Conservation (phyloP, 2,329 filamentous ascomycete species). For the Penicillium psychrosexuale region DNA sequence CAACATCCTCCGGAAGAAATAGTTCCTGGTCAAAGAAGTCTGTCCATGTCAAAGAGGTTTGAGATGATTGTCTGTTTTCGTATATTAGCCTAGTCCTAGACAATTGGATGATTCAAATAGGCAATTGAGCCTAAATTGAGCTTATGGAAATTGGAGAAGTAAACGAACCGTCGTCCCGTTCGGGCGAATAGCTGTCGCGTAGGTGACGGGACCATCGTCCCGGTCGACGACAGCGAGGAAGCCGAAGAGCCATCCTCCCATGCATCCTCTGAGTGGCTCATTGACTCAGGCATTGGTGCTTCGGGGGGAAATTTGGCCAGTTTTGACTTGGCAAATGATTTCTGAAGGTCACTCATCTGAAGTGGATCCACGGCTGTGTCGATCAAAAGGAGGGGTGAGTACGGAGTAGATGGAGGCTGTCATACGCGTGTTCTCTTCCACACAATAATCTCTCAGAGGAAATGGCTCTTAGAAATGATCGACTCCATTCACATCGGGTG, state of each 20-base stretch:
- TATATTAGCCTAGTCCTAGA: not conserved
- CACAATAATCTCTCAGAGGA: no score
- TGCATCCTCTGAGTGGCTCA: slow-evolving; percentile 29
- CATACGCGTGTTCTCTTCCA: not conserved
- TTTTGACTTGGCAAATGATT: slow-evolving; percentile 73
- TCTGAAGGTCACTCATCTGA: slow-evolving; percentile 76
- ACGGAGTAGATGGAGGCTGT: not conserved
- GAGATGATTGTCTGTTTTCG: slow-evolving; percentile 35
- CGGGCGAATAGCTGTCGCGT: slow-evolving; percentile 71
- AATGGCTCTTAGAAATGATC: not conserved
- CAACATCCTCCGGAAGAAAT: slow-evolving; percentile 53
- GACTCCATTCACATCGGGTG: not conserved
- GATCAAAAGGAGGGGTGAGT: not conserved
- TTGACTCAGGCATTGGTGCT: slow-evolving; percentile 47
- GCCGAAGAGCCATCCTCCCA: slow-evolving; percentile 65
- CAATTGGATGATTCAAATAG: no score
- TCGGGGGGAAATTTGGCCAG: slow-evolving; percentile 61
- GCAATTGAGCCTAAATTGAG: not conserved
- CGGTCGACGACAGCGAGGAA: slow-evolving; percentile 87
- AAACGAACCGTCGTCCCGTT: slow-evolving; percentile 58
- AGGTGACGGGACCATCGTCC: slow-evolving; percentile 80
- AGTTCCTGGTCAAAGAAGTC: slow-evolving; percentile 88
- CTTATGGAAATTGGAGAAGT: not conserved
- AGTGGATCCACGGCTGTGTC: slow-evolving; percentile 4
- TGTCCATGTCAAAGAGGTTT: slow-evolving; percentile 75